Conservation (phyloP, 2,329 filamentous ascomycete genomes). For the Furcasterigmium furcatum region DNA sequence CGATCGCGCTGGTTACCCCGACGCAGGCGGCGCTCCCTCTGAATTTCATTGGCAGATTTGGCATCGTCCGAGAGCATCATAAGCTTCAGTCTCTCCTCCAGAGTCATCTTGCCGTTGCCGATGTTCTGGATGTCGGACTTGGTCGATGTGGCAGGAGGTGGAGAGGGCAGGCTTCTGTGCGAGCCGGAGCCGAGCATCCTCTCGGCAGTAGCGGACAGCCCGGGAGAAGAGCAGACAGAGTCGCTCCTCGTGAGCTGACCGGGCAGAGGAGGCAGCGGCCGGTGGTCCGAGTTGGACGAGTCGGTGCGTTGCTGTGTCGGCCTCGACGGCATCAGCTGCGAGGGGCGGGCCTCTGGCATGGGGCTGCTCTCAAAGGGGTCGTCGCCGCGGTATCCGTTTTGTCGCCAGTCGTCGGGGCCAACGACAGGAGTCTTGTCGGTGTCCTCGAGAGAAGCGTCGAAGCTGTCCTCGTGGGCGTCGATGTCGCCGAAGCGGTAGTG, state of each 20-base stretch:
- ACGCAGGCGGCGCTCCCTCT: slow-evolving; percentile 67
- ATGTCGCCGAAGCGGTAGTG: slow-evolving; percentile 52
- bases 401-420: slow-evolving; percentile 93
- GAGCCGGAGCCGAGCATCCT: slow-evolving; percentile 61
- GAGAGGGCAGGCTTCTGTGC: slow-evolving; percentile 68
- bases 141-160: slow-evolving; percentile 65
- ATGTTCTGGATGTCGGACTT: slow-evolving; percentile 79
- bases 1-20: slow-evolving; percentile 53
- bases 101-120: slow-evolving; percentile 70
- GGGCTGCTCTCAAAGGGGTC: slow-evolving; percentile 72
- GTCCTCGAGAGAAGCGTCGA: slow-evolving; percentile 92
- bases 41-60: slow-evolving; percentile 60
- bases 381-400: slow-evolving; percentile 43
- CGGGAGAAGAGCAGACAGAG: slow-evolving; percentile 55
- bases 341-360: slow-evolving; percentile 51
- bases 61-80: slow-evolving; percentile 80
- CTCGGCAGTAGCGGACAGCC: slow-evolving; percentile 70
- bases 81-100: slow-evolving; percentile 81
- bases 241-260: slow-evolving; percentile 44
- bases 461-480: slow-evolving; percentile 76
- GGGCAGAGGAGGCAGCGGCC: slow-evolving; percentile 84
- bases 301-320: slow-evolving; percentile 62
- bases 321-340: slow-evolving; percentile 39
- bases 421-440: slow-evolving; percentile 97
- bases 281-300: slow-evolving; percentile 74